Percentiles rank a stretch among this genome's conserved stretches.
Evolutionary conservation across 441 rosid genomes (phyloP).

Genomic region (Populus trichocarpa): DNA sequence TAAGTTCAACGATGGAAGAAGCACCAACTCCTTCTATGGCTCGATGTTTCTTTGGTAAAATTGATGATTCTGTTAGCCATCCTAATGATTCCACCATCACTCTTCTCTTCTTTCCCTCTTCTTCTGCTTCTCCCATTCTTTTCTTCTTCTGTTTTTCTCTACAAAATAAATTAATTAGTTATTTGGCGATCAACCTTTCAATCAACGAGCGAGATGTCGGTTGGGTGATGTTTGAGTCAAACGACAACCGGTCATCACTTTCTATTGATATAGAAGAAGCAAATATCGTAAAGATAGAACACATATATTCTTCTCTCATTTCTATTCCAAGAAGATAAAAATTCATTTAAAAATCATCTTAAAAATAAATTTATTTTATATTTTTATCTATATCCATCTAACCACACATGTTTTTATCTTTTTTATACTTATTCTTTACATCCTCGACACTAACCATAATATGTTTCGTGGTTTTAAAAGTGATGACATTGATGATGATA

Average conservation of each 20-base stretch:
- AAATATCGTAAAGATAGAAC: too few relatives aligned
- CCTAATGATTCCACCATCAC: constrained; percentile 77
- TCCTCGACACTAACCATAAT: too few relatives aligned
- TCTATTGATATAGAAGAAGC: neutral
- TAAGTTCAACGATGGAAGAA: constrained; percentile 83
- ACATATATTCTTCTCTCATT: too few relatives aligned
- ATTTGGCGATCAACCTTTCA: neutral
- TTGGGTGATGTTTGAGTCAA: neutral
- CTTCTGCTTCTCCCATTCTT: constrained; percentile 34
- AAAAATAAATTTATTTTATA: too few relatives aligned
- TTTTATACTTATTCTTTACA: too few relatives aligned
- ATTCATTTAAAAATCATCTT: too few relatives aligned
- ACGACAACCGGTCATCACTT: neutral
- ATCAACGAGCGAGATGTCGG: neutral
- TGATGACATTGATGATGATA: too few relatives aligned
- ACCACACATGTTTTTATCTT: too few relatives aligned
- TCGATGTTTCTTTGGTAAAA: constrained; percentile 84
- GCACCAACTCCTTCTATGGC: constrained; percentile 86
- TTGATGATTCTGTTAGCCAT: constrained; percentile 92
- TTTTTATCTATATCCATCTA: too few relatives aligned
- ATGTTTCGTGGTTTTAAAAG: too few relatives aligned
- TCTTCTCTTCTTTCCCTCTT: constrained; percentile 56
- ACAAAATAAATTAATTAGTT: neutral
- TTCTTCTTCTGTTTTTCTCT: neutral
- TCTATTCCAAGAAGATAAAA: too few relatives aligned